Percentiles rank a stretch among this genome's conserved stretches.
These are phyloP conservation scores for Gloeostereum incarnatum DNA, from an alignment of 768 basidiomycete species.

Conservation along the genomic window DNA sequence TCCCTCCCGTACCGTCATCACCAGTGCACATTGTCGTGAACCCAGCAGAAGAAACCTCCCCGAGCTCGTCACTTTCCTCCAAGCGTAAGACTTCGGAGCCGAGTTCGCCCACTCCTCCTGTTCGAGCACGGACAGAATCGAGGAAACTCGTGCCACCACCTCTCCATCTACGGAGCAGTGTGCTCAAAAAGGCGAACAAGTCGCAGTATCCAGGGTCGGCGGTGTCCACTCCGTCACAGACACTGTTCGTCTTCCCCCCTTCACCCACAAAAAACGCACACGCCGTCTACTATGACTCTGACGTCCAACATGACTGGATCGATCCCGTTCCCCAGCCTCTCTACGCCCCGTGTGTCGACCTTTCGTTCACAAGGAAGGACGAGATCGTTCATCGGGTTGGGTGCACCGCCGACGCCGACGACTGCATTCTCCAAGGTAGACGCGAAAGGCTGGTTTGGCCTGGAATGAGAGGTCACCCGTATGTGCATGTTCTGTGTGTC, in stretches of 20 bases:
- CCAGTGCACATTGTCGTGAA: conserved; percentile 47
- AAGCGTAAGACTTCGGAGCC: neutral
- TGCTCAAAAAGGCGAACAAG: conserved; percentile 22
- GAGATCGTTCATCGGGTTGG: conserved; percentile 66
- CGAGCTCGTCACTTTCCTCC: conserved; percentile 12
- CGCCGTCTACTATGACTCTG: conserved; percentile 77
- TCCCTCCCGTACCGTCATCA: conserved; percentile 69
- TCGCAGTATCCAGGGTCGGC: conserved; percentile 11
- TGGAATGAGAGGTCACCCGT: conserved; percentile 18
- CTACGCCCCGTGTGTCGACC: conserved; percentile 64
- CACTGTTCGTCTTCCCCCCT: conserved; percentile 80
- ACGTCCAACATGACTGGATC: conserved; percentile 46
- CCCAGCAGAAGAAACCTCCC: conserved; percentile 9
- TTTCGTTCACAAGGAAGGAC: conserved; percentile 59
- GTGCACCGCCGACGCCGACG: conserved; percentile 62
- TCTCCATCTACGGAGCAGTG: conserved; percentile 36
- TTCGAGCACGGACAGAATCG: conserved; percentile 43
- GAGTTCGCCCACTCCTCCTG: conserved; percentile 22
- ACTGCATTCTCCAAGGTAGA: conserved; percentile 80
- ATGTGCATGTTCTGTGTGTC: conserved; percentile 2
- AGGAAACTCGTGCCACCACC: conserved; percentile 48
- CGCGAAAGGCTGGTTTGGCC: conserved; percentile 69
- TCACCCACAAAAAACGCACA: conserved; percentile 55
- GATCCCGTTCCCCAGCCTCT: conserved; percentile 47
- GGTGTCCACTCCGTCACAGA: conserved; percentile 62